These are phyloP conservation scores for Camellia sinensis DNA, from an alignment of 148 eudicot species.

Conservation along the genomic window DNA sequence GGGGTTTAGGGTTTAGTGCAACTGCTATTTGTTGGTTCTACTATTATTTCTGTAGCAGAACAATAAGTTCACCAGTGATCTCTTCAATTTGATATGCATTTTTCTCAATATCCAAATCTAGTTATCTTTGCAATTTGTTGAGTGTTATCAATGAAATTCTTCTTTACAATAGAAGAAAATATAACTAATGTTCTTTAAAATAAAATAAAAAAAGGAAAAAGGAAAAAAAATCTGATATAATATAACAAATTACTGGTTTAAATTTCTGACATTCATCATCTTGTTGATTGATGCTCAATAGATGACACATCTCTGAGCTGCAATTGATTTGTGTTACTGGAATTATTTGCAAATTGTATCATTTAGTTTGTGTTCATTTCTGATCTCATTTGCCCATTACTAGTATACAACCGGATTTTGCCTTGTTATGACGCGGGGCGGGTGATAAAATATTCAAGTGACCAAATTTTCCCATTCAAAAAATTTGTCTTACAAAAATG, in stretches of 20 bases:
- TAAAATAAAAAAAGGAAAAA: too few relatives aligned
- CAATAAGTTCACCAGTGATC: background rate
- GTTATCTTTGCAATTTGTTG: background rate
- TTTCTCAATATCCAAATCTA: background rate
- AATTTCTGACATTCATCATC: background rate
- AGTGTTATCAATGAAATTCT: background rate
- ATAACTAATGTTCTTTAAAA: too few relatives aligned
- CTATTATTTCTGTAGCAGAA: conserved; percentile 10
- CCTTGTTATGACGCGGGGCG: too few relatives aligned
- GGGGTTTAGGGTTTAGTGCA: background rate
- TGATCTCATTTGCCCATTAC: background rate
- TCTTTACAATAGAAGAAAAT: background rate
- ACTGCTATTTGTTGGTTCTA: background rate
- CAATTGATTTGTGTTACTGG: background rate
- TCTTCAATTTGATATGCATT: background rate
- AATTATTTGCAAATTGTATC: background rate
- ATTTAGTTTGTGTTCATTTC: background rate
- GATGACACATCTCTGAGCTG: background rate
- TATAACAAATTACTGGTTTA: background rate
- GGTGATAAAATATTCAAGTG: too few relatives aligned
- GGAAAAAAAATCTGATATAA: too few relatives aligned
- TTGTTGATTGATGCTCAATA: background rate
- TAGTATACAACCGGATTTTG: background rate
- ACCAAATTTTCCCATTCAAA: too few relatives aligned
- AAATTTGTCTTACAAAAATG: too few relatives aligned